phyloP scores from a whole-genome alignment of 495 filamentous ascomycete genomes.

The Aspergillus biplanus region DNA sequence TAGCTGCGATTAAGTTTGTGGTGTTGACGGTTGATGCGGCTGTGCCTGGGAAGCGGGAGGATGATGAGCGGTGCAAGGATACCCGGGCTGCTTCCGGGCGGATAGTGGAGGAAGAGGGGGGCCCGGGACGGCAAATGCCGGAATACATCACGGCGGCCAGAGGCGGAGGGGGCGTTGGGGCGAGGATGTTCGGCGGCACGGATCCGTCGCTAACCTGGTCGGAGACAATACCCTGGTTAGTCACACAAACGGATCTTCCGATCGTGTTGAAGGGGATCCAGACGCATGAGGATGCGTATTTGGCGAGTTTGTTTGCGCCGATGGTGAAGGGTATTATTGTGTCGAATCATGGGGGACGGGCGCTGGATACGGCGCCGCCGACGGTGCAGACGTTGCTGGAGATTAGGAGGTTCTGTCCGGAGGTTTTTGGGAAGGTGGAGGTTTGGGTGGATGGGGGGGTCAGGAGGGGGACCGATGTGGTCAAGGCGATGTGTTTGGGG shows the following conservation, averaged over 20 bases:
- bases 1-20: constrained; percentile 76
- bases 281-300: constrained; percentile 57
- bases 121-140: constrained; percentile 52
- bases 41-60: constrained; percentile 86
- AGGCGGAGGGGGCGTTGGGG: no score
- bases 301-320: constrained; percentile 54
- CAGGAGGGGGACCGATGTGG: constrained; percentile 63
- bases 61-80: constrained; percentile 70
- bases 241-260: constrained; percentile 57
- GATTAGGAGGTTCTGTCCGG: constrained; percentile 60
- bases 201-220: constrained; percentile 76
- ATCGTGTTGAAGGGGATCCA: constrained; percentile 70
- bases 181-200: constrained; percentile 62
- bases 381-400: constrained; percentile 67
- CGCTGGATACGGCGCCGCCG: constrained; percentile 59
- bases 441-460: constrained; percentile 70
- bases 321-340: constrained; percentile 68
- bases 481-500: constrained; percentile 45
- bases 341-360: constrained; percentile 70
- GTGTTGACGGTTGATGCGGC: constrained; percentile 88
- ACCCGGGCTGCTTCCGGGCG: constrained; percentile 49
- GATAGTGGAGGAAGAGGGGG: constrained; percentile 49
- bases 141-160: no score
- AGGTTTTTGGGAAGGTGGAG: constrained; percentile 64
- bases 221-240: constrained; percentile 66